Evolutionary conservation across 495 filamentous ascomycete genomes (phyloP), one percentile per base, ranked within the genome.

Genomic region (Collariella sp.): DNA sequence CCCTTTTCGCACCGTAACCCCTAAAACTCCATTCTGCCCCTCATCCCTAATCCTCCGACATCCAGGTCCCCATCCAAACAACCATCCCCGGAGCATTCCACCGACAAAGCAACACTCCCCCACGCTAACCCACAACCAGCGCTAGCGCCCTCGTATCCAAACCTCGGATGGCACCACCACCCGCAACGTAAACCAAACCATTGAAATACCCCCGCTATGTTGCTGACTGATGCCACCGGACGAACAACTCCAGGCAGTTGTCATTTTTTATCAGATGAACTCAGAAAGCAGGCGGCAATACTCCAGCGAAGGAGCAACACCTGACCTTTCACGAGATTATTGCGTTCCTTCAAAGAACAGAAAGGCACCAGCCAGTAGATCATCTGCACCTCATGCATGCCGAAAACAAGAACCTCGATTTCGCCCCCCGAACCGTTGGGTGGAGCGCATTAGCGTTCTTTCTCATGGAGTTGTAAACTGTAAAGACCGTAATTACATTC

Each of bases 81-180:
- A 13, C 23, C 23, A 3, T 18, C 38, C n/a, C n/a, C n/a, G n/a
- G 19, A 16, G 19, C 15, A 19, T 4, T 18, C 15, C 10, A 38
- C 5, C 15, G 11, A n/a, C 15, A 33, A 31, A 12, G 9, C 5
- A 26, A 23, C 22, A 2, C 19, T 22, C n/a, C 40, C 40, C 40
- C 40, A 42, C 40, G 40, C 20, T 4, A 23, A 13, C 5, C n/a
- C 33, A 24, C 23, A 9, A 31, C 26, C 26, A 46, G 29, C 15
- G 16, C 12, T 13, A 23, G 11, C 42, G 22, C 12, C 24, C 52
- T 54, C 52, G 52, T 54, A 47, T 54, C 52, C 52, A 40, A 12
- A 20, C 13, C n/a, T 29, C 41, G 36, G 41, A 47, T 54, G 52
- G 43, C 52, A 54, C 43, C 52, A 54, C 4, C 4, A 26, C 9